Base-by-base conservation (phyloP, 2,329 filamentous ascomycete species). In the Paramyrothecium sp. region DNA sequence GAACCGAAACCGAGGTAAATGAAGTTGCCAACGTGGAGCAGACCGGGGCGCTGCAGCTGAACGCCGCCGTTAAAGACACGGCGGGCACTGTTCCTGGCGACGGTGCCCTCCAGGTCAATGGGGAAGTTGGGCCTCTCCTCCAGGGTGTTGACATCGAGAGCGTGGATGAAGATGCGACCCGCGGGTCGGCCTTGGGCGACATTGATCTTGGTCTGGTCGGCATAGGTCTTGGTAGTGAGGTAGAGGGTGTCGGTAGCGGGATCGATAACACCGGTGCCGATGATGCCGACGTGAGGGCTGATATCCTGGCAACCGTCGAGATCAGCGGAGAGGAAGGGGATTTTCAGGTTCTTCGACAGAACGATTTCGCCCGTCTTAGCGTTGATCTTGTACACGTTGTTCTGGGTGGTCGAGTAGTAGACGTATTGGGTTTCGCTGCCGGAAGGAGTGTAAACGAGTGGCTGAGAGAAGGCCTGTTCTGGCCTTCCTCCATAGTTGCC, bases 371-470 rank as follows among this genome's bases (percentile, higher is more conserved):
- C 82, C 0, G 80, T 83, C 63, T 81, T 80, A 0, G 81, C 81
- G 62, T 85, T 73, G 33, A 85, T 68, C 59, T 82, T 84, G 66
- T 84, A 83, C 7, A 85, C 66, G 53, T 83, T 84, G 67, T 85
- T 86, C 63, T 84, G 81, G 0, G 81, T 82, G 0, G 83, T 85
- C 2, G 83, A 78, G 12, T 84, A 68, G 61, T 81, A 86, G 44
- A 86, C 75, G 56, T 79, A 82, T 69, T 86, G 82, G 11, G 74
- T 74, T 3, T 69, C 69, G 20, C 75, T 74, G 22, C 74, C 73
- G 16, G 64, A 70, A 5, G 80, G 75, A 2, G 84, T 86, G 67
- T 83, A 78, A 20, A 76, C 72, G 44, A 78, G 64, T 20, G 81
- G 80, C 61, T 82, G 81, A 58, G 71, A 79, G 74, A 72, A 82